Percentiles rank a stretch among this genome's conserved stretches.
phyloP scores from a whole-genome alignment of 176 grass and related monocot species.

The Paspalum vaginatum region DNA sequence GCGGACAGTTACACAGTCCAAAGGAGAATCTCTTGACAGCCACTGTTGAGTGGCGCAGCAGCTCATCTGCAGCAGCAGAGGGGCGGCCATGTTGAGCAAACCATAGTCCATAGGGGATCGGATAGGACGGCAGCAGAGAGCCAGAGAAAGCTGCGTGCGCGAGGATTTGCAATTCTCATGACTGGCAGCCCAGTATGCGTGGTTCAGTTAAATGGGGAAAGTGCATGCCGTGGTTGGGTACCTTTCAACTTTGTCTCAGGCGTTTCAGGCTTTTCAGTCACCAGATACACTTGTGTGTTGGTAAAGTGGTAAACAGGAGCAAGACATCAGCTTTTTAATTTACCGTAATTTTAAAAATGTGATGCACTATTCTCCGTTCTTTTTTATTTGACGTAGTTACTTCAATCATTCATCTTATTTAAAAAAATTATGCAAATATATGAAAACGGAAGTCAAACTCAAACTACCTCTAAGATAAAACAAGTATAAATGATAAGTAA shows the following conservation, averaged over 20 bases:
- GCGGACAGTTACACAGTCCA: conserved; percentile 54
- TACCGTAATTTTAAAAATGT: background rate
- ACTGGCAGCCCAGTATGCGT: conserved; percentile 25
- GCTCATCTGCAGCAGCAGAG: conserved; percentile 3
- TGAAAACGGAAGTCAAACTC: no score
- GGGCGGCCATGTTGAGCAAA: conserved; percentile 20
- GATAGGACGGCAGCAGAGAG: conserved; percentile 12
- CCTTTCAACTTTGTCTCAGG: conserved; percentile 29
- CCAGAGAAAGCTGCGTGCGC: conserved; percentile 28
- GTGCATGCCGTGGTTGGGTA: conserved; percentile 37
- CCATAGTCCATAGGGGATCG: background rate
- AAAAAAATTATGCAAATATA: no score
- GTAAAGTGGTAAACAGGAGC: conserved; percentile 22
- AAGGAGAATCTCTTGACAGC: conserved; percentile 50
- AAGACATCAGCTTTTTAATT: background rate
- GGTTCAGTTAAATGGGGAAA: conserved; percentile 59
- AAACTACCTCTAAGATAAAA: no score
- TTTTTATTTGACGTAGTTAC: no score
- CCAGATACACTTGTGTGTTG: conserved; percentile 23
- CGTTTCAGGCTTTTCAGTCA: conserved; percentile 48
- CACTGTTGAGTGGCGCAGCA: conserved; percentile 32
- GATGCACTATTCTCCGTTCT: no score
- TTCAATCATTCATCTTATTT: no score
- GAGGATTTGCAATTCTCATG: conserved; percentile 37
- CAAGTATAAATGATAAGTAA: no score